phyloP scores from a whole-genome alignment of 208 protist genomes.

The Blechomonas ayalai region DNA sequence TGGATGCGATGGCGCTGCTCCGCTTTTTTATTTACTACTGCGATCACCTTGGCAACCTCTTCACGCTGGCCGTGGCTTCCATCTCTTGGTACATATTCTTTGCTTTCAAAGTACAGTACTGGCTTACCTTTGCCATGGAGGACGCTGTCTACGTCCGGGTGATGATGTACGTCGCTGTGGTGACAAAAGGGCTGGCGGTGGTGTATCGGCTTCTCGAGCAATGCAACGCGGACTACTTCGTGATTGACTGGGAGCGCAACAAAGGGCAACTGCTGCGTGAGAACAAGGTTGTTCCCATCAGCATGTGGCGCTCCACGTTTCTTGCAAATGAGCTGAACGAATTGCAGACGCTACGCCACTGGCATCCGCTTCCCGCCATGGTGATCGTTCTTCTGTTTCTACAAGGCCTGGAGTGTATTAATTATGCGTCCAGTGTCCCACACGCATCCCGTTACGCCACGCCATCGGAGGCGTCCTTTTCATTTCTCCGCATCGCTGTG shows the following conservation, averaged over 20 bases:
- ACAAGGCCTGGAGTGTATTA: slow-evolving; percentile 35
- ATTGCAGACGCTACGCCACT: slow-evolving; percentile 66
- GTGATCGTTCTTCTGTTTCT: slow-evolving; percentile 68
- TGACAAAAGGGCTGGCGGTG: slow-evolving; percentile 48
- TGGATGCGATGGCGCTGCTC: slow-evolving; percentile 33
- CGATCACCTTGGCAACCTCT: slow-evolving; percentile 66
- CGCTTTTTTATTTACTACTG: slow-evolving; percentile 72
- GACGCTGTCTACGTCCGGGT: slow-evolving; percentile 47
- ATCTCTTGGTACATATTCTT: slow-evolving; percentile 71
- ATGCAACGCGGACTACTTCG: slow-evolving; percentile 82
- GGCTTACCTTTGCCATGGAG: slow-evolving; percentile 24
- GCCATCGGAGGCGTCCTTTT: slow-evolving; percentile 20
- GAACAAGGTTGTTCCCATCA: slow-evolving; percentile 74
- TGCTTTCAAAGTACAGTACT: slow-evolving; percentile 44
- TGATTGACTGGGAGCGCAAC: slow-evolving; percentile 87
- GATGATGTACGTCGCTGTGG: slow-evolving; percentile 55
- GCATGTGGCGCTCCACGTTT: slow-evolving; percentile 85
- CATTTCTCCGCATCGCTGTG: slow-evolving; percentile 58
- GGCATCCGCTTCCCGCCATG: slow-evolving; percentile 67
- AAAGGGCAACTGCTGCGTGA: slow-evolving; percentile 82
- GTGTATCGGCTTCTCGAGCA: slow-evolving; percentile 71
- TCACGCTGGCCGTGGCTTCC: slow-evolving; percentile 37
- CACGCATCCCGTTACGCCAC: slow-evolving; percentile 14
- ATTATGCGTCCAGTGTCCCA: slow-evolving; percentile 37
- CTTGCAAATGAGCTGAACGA: slow-evolving; percentile 78